phyloP scores from a whole-genome alignment of 768 basidiomycete species.

The Trametopsis cervina region DNA sequence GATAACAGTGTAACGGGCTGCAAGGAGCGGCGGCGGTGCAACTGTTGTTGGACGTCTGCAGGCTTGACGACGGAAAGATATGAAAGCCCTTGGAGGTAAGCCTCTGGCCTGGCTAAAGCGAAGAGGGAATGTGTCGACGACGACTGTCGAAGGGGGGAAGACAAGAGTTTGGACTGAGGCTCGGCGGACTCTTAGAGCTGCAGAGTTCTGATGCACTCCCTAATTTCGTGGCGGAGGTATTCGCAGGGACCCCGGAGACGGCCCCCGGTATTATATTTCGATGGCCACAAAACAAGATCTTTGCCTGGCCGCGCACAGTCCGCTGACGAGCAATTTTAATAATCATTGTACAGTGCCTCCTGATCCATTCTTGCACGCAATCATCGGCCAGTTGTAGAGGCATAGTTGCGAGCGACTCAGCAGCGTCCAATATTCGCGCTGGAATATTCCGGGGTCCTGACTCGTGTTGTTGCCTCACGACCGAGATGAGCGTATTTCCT shows the following conservation, averaged over 20 bases:
- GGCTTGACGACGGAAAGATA: slow-evolving; percentile 3
- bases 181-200: background rate
- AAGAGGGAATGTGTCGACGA: slow-evolving; percentile 5
- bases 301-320: background rate
- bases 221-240: slow-evolving; percentile 9
- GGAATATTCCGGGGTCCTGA: slow-evolving; percentile 1
- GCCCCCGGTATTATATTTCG: too few relatives aligned
- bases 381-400: background rate
- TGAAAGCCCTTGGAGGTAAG: slow-evolving; percentile 9
- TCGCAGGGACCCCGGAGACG: slow-evolving; percentile 10
- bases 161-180: slow-evolving; percentile 8
- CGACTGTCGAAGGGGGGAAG: slow-evolving; percentile 9
- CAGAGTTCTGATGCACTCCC: slow-evolving; percentile 9
- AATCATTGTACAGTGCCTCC: background rate
- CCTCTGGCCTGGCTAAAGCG: slow-evolving; percentile 9
- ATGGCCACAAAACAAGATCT: background rate
- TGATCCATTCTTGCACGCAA: background rate
- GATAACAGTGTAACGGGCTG: slow-evolving; percentile 14
- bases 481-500: slow-evolving; percentile 7
- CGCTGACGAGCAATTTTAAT: background rate
- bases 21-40: slow-evolving; percentile 6
- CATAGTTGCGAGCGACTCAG: background rate
- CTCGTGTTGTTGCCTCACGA: slow-evolving; percentile 3
- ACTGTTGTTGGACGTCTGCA: slow-evolving; percentile 1
- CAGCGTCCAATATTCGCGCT: background rate